Evolutionary conservation across 176 grass and related monocot genomes (phyloP), one percentile per base, ranked within the genome.

Genomic region (Otatea glauca): DNA sequence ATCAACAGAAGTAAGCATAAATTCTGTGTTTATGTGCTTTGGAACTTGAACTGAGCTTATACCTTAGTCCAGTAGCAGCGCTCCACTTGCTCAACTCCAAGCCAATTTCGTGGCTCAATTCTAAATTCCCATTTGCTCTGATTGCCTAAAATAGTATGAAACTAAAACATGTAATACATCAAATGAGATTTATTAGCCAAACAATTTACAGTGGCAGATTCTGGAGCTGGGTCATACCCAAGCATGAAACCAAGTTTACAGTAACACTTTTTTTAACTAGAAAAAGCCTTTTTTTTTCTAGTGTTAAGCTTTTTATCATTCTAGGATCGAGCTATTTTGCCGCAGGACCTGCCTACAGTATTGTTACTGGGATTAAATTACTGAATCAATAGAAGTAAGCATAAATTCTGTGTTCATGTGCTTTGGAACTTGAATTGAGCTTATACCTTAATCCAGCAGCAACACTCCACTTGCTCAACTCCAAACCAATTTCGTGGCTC

Each of bases 401-500:
- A 34, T 29, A 7, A 58, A 25, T 20, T 65, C 17, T 37, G 23
- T 68, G 45, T 11, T 67, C 69, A 8, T 80, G 27, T 85, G 68
- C 61, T 59, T 39, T 45, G 6, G 6, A 50, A 50, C 27, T 16
- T 43, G 29, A 21, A 83, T 38, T 61, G 61, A 45, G 24, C 2
- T 23, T 80, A 56, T 83, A 96, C 91, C 89, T 92, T 92, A 94
- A 90, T 83, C 91, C 93, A 79, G 53, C 83, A 48, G 78, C 78
- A 78, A 81, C 78, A 88, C 93, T 94, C 75, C 79, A 92, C 75
- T 44, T 79, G 63, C 91, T 94, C 73, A 94, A 87, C 62, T 91
- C 93, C 79, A 92, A 80, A 71, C 89, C 86, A 15, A 99, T 95
- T 89, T 96, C 91, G 6, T 96, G 83, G 67, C 88, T 89, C 51